Evolutionary conservation across 768 basidiomycete species (phyloP).

Genomic region (Leccinum truebloodii): DNA sequence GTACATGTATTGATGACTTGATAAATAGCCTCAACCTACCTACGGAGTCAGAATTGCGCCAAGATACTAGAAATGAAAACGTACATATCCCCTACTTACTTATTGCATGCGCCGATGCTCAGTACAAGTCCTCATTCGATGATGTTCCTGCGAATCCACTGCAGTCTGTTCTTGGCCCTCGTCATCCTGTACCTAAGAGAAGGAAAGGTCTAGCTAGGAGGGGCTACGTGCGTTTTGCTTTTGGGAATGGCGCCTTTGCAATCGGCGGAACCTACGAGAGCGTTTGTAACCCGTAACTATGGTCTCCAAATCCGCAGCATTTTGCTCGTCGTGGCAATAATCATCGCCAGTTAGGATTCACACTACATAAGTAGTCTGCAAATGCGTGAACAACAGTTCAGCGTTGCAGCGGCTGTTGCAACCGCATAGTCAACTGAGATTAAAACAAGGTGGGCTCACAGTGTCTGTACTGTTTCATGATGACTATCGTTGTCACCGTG

Average conservation of each 20-base stretch:
- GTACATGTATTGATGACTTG: background rate
- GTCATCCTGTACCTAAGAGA: background rate
- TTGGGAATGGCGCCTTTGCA: background rate
- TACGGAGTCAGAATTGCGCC: background rate
- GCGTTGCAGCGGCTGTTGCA: background rate
- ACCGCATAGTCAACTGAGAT: no score
- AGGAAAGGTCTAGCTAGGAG: background rate
- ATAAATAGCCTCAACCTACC: background rate
- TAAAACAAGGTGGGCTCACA: no score
- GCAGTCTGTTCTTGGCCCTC: background rate
- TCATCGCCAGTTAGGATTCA: background rate
- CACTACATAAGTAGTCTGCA: background rate
- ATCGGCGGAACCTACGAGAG: background rate
- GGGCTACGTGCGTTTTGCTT: background rate
- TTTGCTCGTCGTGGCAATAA: background rate
- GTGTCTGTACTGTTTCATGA: background rate
- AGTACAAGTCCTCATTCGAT: background rate
- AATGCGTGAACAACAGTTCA: background rate
- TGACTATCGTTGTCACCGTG: background rate
- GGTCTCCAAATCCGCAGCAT: background rate
- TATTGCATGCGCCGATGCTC: background rate
- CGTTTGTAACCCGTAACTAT: background rate
- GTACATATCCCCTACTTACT: no score
- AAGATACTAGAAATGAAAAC: background rate
- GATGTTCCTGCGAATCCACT: background rate